phyloP scores from a whole-genome alignment of 1,139 yeast species.

The Blastobotrys raffinosifermentans region DNA sequence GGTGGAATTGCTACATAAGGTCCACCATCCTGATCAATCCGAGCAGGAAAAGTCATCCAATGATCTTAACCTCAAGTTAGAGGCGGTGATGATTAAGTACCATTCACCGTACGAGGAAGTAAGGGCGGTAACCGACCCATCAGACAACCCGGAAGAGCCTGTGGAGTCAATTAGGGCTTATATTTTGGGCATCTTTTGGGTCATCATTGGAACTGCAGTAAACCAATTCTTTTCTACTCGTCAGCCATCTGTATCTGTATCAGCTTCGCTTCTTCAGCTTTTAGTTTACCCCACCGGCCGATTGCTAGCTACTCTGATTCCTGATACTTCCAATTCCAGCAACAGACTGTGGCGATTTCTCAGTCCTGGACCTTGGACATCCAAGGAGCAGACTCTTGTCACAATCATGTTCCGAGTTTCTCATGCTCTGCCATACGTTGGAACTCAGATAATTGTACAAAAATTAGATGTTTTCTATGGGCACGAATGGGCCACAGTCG shows the following conservation, averaged over 20 bases:
- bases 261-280: constrained; percentile 48
- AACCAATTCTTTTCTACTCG: constrained; percentile 55
- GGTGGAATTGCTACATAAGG: background rate
- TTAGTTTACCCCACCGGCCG: constrained; percentile 51
- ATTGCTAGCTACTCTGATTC: constrained; percentile 37
- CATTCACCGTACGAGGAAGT: constrained; percentile 5
- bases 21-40: no score
- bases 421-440: constrained; percentile 37
- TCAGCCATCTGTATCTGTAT: constrained; percentile 43
- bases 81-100: background rate
- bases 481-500: constrained; percentile 41
- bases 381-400: constrained; percentile 64
- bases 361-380: constrained; percentile 61
- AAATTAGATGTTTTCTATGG: constrained; percentile 38
- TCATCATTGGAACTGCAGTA: constrained; percentile 47
- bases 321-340: constrained; percentile 42
- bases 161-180: constrained; percentile 55
- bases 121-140: constrained; percentile 24
- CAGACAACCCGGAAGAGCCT: constrained; percentile 38
- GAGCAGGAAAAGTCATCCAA: background rate
- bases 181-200: constrained; percentile 49
- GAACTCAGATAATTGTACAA: constrained; percentile 39
- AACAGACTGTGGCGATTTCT: constrained; percentile 38
- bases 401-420: constrained; percentile 43
- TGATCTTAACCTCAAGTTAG: constrained; percentile 1